Conservation (phyloP, 2,329 filamentous ascomycete species). For the Fusarium pseudoanthophilum region DNA sequence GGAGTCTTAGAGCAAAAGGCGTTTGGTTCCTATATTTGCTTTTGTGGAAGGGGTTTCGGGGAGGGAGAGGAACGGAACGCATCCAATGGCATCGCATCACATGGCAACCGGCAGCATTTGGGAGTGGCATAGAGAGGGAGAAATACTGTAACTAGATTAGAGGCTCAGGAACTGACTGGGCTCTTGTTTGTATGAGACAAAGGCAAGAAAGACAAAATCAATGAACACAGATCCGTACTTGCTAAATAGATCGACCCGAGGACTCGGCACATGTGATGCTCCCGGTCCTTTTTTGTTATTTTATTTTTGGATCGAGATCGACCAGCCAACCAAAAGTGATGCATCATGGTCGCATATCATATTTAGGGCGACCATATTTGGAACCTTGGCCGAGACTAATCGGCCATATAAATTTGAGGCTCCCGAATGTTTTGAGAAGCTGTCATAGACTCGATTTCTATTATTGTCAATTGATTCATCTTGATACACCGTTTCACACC, state of each 20-base stretch:
- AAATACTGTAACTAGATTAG: slow-evolving; percentile 28
- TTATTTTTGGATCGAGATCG: slow-evolving; percentile 13
- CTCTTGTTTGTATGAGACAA: slow-evolving; percentile 23
- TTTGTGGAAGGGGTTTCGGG: slow-evolving; percentile 14
- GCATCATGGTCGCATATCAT: slow-evolving; percentile 10
- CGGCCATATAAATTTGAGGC: slow-evolving; percentile 10
- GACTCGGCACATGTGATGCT: slow-evolving; percentile 32
- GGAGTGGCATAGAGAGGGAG: slow-evolving; percentile 21
- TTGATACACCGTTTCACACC: background rate
- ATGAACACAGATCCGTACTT: background rate
- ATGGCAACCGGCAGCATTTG: slow-evolving; percentile 29
- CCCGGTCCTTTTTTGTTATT: background rate
- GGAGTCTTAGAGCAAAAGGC: slow-evolving; percentile 39
- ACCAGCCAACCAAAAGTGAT: slow-evolving; percentile 10
- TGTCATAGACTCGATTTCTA: background rate
- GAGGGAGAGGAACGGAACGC: background rate
- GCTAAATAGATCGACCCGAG: slow-evolving; percentile 7
- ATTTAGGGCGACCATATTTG: slow-evolving; percentile 28
- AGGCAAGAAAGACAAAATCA: background rate
- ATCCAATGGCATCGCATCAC: slow-evolving; percentile 12
- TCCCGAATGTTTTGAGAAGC: background rate
- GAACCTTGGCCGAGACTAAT: slow-evolving; percentile 22
- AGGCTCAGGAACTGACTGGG: slow-evolving; percentile 8
- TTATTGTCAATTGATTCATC: background rate
- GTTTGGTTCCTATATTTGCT: slow-evolving; percentile 31